Conservation (phyloP, 2,329 filamentous ascomycete genomes). For the Ophiostoma perfectum region DNA sequence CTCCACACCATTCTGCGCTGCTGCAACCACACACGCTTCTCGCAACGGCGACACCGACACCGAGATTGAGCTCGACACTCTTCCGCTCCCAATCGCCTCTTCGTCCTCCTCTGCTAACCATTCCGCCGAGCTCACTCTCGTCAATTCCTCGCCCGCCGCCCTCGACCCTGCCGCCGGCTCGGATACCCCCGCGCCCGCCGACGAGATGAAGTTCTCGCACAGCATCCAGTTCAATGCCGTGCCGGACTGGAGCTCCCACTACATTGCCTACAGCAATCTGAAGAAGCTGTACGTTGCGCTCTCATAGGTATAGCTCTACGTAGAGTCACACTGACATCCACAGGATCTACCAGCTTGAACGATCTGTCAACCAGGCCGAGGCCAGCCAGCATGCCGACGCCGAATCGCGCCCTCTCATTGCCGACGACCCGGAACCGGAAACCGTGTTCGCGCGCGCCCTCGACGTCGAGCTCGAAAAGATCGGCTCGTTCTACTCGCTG, state of each 20-base stretch:
- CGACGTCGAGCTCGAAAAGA: constrained; percentile 88
- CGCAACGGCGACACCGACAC: background rate
- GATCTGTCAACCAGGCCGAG: constrained; percentile 56
- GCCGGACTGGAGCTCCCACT: constrained; percentile 98
- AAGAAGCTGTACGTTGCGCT: constrained; percentile 72
- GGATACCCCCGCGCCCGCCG: background rate
- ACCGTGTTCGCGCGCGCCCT: constrained; percentile 74
- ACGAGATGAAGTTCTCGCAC: constrained; percentile 94
- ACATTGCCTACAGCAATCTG: constrained; percentile 96
- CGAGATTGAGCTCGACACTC: constrained; percentile 6
- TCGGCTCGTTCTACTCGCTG: constrained; percentile 79
- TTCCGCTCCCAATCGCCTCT: background rate
- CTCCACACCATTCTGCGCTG: background rate
- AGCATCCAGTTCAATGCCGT: constrained; percentile 99
- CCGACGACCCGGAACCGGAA: constrained; percentile 64
- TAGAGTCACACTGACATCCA: background rate
- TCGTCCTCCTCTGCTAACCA: background rate
- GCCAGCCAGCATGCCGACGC: constrained; percentile 64
- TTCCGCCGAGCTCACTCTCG: background rate
- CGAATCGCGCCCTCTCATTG: constrained; percentile 79
- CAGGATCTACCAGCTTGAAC: constrained; percentile 94
- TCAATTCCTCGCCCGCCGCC: background rate
- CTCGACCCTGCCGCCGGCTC: background rate
- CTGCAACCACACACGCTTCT: background rate
- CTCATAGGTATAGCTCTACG: background rate